A percentile compares a stretch with the other conserved stretches of the same genome.
Evolutionary conservation across 306 rosid species (phyloP).

Genomic region (Cucurbita ficifolia): DNA sequence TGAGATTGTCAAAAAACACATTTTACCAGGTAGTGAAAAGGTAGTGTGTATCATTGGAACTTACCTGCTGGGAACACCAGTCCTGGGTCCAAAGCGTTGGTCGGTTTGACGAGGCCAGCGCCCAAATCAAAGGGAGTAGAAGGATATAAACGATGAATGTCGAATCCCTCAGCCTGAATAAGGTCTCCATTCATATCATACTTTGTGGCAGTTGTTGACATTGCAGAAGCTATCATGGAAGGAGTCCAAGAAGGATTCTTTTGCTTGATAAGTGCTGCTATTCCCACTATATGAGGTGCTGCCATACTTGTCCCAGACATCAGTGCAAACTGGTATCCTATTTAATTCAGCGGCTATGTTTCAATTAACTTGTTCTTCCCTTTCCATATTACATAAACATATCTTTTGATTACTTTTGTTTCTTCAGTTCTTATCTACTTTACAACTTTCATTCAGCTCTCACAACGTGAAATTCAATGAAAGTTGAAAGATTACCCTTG

Average conservation of each 20-base stretch:
- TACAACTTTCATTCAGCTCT: neutral
- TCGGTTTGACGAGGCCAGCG: conserved; percentile 57
- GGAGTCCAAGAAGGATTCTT: conserved; percentile 73
- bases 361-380: neutral
- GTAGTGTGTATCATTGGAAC: neutral
- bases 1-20: neutral
- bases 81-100: conserved; percentile 53
- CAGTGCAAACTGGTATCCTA: conserved; percentile 55
- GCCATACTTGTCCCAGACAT: conserved; percentile 94
- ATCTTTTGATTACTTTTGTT: neutral
- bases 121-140: conserved; percentile 72
- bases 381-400: neutral
- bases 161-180: conserved; percentile 57
- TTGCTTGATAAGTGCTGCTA: conserved; percentile 84
- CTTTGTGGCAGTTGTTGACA: conserved; percentile 65
- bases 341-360: neutral
- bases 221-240: conserved; percentile 74
- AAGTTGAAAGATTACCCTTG: neutral
- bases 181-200: conserved; percentile 39
- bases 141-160: conserved; percentile 20
- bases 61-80: conserved; percentile 55
- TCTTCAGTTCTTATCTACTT: neutral
- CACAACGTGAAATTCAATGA: neutral
- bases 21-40: neutral
- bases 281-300: conserved; percentile 75